Evolutionary conservation across 1,139 yeast genomes (phyloP).

Genomic region (Saccharomyces hybrid): DNA sequence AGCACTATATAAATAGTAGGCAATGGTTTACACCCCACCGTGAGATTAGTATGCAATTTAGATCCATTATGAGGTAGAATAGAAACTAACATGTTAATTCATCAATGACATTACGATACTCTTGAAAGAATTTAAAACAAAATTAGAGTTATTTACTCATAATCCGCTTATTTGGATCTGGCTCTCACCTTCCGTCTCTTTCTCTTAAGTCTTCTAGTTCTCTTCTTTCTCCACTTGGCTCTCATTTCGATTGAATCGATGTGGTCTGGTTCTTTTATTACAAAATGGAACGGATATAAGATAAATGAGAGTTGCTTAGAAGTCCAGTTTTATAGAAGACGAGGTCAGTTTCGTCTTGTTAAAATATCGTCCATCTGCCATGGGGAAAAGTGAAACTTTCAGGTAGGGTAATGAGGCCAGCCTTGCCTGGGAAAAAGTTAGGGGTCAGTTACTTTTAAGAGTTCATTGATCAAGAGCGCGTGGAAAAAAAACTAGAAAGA

Average conservation of each 20-base stretch:
- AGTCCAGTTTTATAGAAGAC: not conserved
- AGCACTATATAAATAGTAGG: not conserved
- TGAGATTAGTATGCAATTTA: not conserved
- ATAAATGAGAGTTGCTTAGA: conserved; percentile 1
- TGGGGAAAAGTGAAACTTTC: not conserved
- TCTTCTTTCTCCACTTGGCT: conserved; percentile 97
- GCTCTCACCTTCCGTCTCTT: conserved; percentile 99
- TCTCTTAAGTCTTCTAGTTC: conserved; percentile 99
- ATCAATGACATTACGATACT: not conserved
- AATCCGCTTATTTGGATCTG: conserved; percentile 60
- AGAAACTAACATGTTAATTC: not conserved
- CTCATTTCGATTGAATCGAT: conserved; percentile 46
- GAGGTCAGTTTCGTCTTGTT: not conserved
- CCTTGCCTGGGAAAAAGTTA: not conserved
- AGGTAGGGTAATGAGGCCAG: not conserved
- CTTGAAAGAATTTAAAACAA: not conserved
- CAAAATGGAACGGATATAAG: conserved; percentile 8
- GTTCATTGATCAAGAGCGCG: not conserved
- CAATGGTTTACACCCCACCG: not conserved
- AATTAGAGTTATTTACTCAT: not conserved
- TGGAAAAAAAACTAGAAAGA: not conserved
- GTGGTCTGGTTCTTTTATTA: conserved; percentile 14
- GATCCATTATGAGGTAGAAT: not conserved
- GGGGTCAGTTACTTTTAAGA: not conserved
- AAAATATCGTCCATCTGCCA: not conserved